Evolutionary conservation across 805 yeast genomes (phyloP).

Genomic region (Kockiozyma suomiensis): DNA sequence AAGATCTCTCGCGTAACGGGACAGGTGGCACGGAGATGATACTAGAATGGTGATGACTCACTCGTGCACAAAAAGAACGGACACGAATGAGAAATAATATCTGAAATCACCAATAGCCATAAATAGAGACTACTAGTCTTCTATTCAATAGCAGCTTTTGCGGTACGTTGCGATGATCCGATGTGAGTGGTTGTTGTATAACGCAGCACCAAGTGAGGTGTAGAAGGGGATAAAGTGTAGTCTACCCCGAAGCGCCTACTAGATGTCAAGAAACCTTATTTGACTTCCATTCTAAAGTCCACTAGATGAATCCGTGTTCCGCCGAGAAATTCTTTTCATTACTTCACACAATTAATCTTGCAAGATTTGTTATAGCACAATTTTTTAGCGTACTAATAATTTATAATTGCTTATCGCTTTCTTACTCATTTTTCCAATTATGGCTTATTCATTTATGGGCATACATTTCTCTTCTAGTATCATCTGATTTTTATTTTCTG

Average conservation of each 20-base stretch:
- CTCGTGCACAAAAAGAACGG: background rate
- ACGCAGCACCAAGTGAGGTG: background rate
- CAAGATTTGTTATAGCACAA: too few species aligned
- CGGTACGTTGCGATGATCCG: background rate
- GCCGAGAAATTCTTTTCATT: too few species aligned
- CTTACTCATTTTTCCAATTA: too few species aligned
- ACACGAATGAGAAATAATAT: conserved; percentile 6
- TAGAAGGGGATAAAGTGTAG: background rate
- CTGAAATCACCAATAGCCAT: background rate
- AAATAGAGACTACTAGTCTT: background rate
- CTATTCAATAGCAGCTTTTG: background rate
- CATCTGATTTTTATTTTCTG: too few species aligned
- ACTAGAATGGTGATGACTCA: conserved; percentile 4
- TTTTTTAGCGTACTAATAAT: too few species aligned
- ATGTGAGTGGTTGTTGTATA: background rate
- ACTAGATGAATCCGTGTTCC: too few species aligned
- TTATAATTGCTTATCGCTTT: too few species aligned
- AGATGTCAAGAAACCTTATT: background rate
- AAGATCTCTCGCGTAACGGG: background rate
- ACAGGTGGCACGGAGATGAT: background rate
- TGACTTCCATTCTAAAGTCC: too few species aligned
- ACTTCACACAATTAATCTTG: too few species aligned
- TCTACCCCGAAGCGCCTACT: background rate
- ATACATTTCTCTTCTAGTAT: too few species aligned
- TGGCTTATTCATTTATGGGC: too few species aligned